Evolutionary conservation across 345 rosid species (phyloP), one percentile per base, ranked within the genome.

Genomic region (Brassica incana): DNA sequence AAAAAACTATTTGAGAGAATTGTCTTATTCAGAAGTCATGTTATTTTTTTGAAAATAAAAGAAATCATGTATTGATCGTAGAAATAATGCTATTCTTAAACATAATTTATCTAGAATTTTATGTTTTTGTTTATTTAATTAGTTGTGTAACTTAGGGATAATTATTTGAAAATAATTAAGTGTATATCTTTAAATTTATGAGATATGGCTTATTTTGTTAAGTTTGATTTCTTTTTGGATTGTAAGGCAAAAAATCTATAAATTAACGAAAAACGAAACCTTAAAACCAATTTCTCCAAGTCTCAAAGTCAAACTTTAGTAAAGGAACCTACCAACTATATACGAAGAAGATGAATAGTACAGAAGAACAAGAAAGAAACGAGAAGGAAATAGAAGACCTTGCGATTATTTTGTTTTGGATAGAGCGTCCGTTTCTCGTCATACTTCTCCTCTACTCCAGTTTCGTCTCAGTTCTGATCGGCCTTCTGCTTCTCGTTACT

Each of bases 341-440:
- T 10, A 72, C 43, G 43, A 36, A 36, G 43, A 36, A 23, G 58
- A 60, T 72, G 76, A 60, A 36, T 36, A 23, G 6, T 1, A 38
- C 15, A 60, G 58, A 23, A 25, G 38, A 40, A 60, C 16, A 10
- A 72, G 58, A 71, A 20, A 58, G 33, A 69, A 14, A 4, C 16
- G 61, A 69, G 12, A 16, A 8, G n/a, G 40, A 56, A 32, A 8
- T 18, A 33, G 65, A 56, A 56, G 18, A 54, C 25, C 18, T 16
- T 33, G 65, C 11, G 11, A 71, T 3, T 20, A 9, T 20, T 56
- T 11, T 56, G 38, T 61, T 72, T 14, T 60, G 58, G 76, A 25
- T n/a, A 25, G 76, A 72, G 33, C 67, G 58, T 72, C 23, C 62
- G 58, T 60, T n/a, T 72, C 38, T 72, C 58, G 6, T 25, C 25